phyloP scores from a whole-genome alignment of 768 basidiomycete species.

The Sarcomyxa edulis region DNA sequence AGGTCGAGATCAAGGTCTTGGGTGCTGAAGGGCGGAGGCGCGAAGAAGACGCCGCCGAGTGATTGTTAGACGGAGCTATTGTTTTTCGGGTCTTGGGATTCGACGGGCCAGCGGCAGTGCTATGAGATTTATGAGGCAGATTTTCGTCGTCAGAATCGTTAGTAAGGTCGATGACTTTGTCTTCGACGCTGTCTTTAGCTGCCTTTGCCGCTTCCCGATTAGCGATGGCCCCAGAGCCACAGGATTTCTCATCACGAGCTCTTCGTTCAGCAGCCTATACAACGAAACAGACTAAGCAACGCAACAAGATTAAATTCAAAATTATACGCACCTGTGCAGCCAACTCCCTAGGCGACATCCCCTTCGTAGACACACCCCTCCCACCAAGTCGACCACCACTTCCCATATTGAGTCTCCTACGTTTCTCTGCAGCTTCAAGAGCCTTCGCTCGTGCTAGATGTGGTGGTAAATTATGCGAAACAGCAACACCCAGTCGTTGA shows the following conservation, averaged over 20 bases:
- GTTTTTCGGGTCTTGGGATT: slow-evolving; percentile 6
- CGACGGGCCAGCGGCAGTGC: slow-evolving; percentile 16
- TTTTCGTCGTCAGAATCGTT: slow-evolving; percentile 31
- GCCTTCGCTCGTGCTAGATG: slow-evolving; percentile 64
- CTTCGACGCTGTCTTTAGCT: slow-evolving; percentile 56
- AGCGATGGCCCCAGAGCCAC: slow-evolving; percentile 56
- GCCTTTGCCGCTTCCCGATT: slow-evolving; percentile 66
- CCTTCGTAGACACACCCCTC: slow-evolving; percentile 27
- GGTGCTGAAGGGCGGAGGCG: slow-evolving; percentile 1
- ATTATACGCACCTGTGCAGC: slow-evolving; percentile 56
- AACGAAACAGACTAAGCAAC: slow-evolving; percentile 45
- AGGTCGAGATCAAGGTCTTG: no score
- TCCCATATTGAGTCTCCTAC: slow-evolving; percentile 44
- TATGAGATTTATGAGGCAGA: slow-evolving; percentile 22
- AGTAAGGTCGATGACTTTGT: slow-evolving; percentile 59
- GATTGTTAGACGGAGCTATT: neutral
- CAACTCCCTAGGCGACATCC: slow-evolving; percentile 62
- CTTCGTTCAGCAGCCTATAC: slow-evolving; percentile 83
- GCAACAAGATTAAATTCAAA: neutral
- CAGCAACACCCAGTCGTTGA: slow-evolving; percentile 55
- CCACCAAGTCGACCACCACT: slow-evolving; percentile 61
- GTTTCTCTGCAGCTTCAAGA: slow-evolving; percentile 76
- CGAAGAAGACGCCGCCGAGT: neutral
- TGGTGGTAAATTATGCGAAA: slow-evolving; percentile 64
- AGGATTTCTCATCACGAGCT: slow-evolving; percentile 66